phyloP scores from a whole-genome alignment of 371 early-diverging fungal species.

The Haplosporangium sp. region DNA sequence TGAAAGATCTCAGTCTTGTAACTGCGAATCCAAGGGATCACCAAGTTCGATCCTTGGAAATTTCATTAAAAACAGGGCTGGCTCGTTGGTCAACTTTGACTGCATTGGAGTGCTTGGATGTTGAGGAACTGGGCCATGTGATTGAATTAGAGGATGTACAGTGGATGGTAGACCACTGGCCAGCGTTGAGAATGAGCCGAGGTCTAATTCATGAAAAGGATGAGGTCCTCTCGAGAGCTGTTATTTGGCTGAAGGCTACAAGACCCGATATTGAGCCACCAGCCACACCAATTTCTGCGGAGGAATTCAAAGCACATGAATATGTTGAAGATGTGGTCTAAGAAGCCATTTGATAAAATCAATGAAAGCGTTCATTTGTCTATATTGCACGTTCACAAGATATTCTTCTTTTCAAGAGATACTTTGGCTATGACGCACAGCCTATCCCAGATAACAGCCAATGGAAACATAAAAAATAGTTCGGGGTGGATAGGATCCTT shows the following conservation, averaged over 20 bases:
- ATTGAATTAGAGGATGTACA: conserved; percentile 11
- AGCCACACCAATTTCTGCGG: no score
- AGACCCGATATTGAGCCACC: conserved; percentile 17
- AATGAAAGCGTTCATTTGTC: no score
- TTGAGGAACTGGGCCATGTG: conserved; percentile 3
- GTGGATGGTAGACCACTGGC: conserved; percentile 24
- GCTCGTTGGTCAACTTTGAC: conserved; percentile 5
- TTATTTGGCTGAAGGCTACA: conserved; percentile 1
- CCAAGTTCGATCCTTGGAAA: neutral
- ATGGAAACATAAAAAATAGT: no score
- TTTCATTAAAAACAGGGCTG: conserved; percentile 13
- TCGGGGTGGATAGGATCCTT: no score
- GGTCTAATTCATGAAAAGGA: conserved; percentile 8
- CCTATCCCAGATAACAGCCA: no score
- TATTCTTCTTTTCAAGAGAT: no score
- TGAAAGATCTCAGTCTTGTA: conserved; percentile 12
- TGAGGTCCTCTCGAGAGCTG: neutral
- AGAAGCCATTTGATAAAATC: neutral
- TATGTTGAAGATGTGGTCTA: no score
- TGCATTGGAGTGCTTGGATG: conserved; percentile 18
- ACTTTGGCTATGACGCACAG: no score
- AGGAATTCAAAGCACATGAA: no score
- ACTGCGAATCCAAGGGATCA: neutral
- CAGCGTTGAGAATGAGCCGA: neutral
- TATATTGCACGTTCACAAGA: no score